Evolutionary conservation across 2,329 filamentous ascomycete species (phyloP).

Genomic region (Pseudopithomyces chartarum): DNA sequence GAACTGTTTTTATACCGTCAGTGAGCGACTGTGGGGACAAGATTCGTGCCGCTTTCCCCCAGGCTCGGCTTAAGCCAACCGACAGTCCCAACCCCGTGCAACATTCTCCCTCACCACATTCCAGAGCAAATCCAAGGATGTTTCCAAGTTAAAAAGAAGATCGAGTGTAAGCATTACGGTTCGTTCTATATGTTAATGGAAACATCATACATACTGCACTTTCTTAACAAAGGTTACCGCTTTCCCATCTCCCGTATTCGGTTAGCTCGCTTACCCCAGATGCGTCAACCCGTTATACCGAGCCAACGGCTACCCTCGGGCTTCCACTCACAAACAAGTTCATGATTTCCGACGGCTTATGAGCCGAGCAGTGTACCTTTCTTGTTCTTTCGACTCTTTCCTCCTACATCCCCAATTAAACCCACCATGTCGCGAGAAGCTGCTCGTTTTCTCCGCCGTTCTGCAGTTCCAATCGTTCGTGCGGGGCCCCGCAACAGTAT

Average conservation of each 20-base stretch:
- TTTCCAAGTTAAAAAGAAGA: not conserved
- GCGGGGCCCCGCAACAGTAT: constrained; percentile 27
- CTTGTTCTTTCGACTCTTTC: constrained; percentile 8
- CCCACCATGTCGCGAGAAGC: constrained; percentile 37
- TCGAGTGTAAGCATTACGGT: not conserved
- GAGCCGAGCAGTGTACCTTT: constrained; percentile 28
- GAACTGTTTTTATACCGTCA: not conserved
- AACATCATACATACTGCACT: not conserved
- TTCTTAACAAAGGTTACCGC: too few species aligned
- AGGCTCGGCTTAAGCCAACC: not conserved
- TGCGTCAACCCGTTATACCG: constrained; percentile 5
- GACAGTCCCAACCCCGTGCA: not conserved
- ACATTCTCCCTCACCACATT: not conserved
- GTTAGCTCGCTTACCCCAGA: constrained; percentile 12
- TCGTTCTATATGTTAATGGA: too few species aligned
- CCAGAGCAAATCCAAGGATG: not conserved
- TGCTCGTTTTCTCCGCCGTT: constrained; percentile 31
- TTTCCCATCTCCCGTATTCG: not conserved
- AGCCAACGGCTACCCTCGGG: constrained; percentile 12
- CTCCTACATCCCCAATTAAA: constrained; percentile 33
- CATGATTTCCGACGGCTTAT: constrained; percentile 10
- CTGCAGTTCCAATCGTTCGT: constrained; percentile 28
- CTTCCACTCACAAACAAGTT: constrained; percentile 8
- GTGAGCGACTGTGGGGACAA: not conserved
- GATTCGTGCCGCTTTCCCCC: not conserved